phyloP scores from a whole-genome alignment of 2,329 filamentous ascomycete genomes.

The Aspergillus persii region DNA sequence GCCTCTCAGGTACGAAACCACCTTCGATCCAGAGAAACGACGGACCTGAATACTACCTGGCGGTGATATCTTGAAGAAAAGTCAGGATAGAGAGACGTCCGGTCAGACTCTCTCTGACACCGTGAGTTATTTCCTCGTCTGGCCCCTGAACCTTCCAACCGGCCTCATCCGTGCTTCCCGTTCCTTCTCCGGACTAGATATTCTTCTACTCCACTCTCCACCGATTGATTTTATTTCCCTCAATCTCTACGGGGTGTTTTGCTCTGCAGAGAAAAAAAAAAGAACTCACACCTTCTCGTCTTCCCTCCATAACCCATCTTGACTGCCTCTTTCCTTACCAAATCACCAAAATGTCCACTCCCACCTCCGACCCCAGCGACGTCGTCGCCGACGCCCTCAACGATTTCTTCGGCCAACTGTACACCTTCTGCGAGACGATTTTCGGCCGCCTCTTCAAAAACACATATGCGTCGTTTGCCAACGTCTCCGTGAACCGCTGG shows the following conservation, averaged over 20 bases:
- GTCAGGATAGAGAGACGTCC: not conserved
- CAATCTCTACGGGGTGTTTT: not conserved
- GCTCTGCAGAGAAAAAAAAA: not conserved
- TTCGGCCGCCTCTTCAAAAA: constrained; percentile 39
- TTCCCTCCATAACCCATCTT: not conserved
- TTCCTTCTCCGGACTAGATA: not conserved
- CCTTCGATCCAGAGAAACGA: not conserved
- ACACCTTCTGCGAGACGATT: constrained; percentile 22
- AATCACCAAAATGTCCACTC: constrained; percentile 20
- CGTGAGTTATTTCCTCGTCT: not conserved
- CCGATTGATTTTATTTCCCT: not conserved
- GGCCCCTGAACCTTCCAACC: not conserved
- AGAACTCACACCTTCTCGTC: not conserved
- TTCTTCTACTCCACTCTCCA: not conserved
- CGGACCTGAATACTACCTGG: not conserved
- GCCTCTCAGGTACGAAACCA: constrained; percentile 15
- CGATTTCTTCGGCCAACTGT: constrained; percentile 33
- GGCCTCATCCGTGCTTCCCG: not conserved
- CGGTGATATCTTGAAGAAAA: not conserved
- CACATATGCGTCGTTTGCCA: constrained; percentile 41
- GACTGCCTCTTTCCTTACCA: not conserved
- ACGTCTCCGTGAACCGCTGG: constrained; percentile 47
- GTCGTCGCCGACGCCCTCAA: constrained; percentile 23
- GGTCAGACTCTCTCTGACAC: not conserved
- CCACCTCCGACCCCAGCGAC: constrained; percentile 23